Conservation (phyloP, 2,329 filamentous ascomycete species). For the Penicillium sp. region DNA sequence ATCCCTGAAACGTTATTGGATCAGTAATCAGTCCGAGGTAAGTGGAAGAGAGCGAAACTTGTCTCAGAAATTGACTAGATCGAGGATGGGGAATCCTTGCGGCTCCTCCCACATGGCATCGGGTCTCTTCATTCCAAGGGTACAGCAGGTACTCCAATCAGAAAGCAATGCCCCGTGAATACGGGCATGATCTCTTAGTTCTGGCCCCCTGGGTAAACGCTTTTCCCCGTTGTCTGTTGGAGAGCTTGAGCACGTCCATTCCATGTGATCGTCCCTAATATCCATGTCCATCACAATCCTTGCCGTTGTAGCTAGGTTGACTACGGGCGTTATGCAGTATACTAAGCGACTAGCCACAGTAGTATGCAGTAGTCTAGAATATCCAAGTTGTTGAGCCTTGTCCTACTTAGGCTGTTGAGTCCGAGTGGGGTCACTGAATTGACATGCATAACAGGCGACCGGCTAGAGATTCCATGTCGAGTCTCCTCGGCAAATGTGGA, state of each 20-base stretch:
- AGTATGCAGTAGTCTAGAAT: background rate
- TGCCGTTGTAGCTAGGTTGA: background rate
- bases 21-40: background rate
- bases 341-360: background rate
- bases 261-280: background rate
- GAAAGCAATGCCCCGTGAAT: background rate
- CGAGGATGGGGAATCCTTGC: background rate
- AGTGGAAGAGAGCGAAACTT: background rate
- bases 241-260: background rate
- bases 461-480: background rate
- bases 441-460: background rate
- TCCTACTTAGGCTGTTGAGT: background rate
- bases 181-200: too few species aligned
- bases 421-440: background rate
- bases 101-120: background rate
- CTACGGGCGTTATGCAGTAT: background rate
- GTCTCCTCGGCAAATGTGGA: background rate
- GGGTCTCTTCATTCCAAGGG: background rate
- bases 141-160: background rate
- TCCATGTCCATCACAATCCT: background rate
- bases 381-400: background rate
- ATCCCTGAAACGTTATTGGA: slow-evolving; percentile 8
- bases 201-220: background rate
- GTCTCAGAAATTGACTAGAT: background rate
- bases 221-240: background rate